Evolutionary conservation across 352 stramenopile species (phyloP).

Genomic region (Pythium rishiriense): DNA sequence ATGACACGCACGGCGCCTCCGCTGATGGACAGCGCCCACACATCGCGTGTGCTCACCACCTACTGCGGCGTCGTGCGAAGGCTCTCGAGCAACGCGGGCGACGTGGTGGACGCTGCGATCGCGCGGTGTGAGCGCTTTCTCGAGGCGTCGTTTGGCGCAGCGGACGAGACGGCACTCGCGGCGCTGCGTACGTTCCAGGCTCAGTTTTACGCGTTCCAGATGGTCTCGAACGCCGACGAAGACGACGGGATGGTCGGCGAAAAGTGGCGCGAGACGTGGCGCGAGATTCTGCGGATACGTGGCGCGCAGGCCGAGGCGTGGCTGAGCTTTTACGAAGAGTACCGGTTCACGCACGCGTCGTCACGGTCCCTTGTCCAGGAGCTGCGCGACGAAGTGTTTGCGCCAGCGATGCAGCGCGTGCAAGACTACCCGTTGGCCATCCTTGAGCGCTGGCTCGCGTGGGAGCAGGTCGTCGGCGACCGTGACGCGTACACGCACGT

Average conservation of each 20-base stretch:
- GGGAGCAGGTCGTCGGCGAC: slow-evolving; percentile 24
- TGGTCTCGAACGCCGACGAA: neutral
- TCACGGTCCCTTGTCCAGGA: slow-evolving; percentile 18
- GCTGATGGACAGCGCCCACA: slow-evolving; percentile 59
- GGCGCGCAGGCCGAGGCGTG: slow-evolving; percentile 38
- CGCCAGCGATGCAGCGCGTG: slow-evolving; percentile 16
- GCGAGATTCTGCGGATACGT: slow-evolving; percentile 28
- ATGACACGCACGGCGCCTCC: slow-evolving; percentile 34
- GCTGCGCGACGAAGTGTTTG: slow-evolving; percentile 46
- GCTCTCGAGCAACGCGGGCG: slow-evolving; percentile 17
- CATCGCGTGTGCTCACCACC: slow-evolving; percentile 45
- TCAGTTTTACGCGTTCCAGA: slow-evolving; percentile 38
- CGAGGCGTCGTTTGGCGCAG: slow-evolving; percentile 34
- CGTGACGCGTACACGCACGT: slow-evolving; percentile 6
- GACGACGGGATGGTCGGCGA: neutral
- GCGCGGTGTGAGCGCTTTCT: slow-evolving; percentile 37
- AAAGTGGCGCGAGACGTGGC: slow-evolving; percentile 38
- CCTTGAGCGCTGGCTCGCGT: slow-evolving; percentile 29
- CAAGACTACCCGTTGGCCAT: slow-evolving; percentile 27
- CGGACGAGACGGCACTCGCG: slow-evolving; percentile 28
- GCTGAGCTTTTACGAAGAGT: slow-evolving; percentile 51
- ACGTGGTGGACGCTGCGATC: slow-evolving; percentile 36
- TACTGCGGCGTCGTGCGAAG: slow-evolving; percentile 23
- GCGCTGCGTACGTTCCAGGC: slow-evolving; percentile 49
- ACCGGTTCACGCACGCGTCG: slow-evolving; percentile 17